Evolutionary conservation across 805 yeast genomes (phyloP).

Genomic region (Tetrapisispora nanseiensis): DNA sequence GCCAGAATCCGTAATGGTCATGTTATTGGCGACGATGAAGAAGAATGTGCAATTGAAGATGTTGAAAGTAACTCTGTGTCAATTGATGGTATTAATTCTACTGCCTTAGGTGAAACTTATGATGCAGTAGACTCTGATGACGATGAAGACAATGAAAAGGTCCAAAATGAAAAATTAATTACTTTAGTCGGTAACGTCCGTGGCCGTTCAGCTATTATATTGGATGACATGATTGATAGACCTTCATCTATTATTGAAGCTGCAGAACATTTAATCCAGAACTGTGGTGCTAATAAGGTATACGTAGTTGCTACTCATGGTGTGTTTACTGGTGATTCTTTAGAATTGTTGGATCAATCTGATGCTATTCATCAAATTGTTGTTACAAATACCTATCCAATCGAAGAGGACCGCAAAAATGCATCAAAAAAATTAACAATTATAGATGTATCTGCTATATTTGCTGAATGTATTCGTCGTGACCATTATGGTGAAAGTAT

Average conservation of each 20-base stretch:
- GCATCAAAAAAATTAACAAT: slow-evolving; percentile 64
- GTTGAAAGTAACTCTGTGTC: slow-evolving; percentile 17
- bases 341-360: slow-evolving; percentile 68
- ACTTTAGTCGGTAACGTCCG: slow-evolving; percentile 95
- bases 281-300: slow-evolving; percentile 92
- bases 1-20: slow-evolving; percentile 96
- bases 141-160: slow-evolving; percentile 42
- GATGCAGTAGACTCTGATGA: slow-evolving; percentile 61
- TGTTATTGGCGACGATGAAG: slow-evolving; percentile 79
- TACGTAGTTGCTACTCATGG: slow-evolving; percentile 95
- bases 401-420: slow-evolving; percentile 48
- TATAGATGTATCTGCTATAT: slow-evolving; percentile 88
- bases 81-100: slow-evolving; percentile 28
- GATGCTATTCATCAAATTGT: slow-evolving; percentile 83
- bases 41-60: slow-evolving; percentile 20
- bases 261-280: slow-evolving; percentile 91
- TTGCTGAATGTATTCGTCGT: slow-evolving; percentile 97
- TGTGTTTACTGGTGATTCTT: slow-evolving; percentile 76
- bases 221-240: slow-evolving; percentile 96
- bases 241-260: slow-evolving; percentile 93
- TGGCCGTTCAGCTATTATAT: slow-evolving; percentile 80
- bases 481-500: slow-evolving; percentile 98
- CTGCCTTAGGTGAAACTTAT: slow-evolving; percentile 71
- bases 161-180: slow-evolving; percentile 64
- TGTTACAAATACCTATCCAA: slow-evolving; percentile 94